Conservation (phyloP, 169 alveolate genomes). For the Cryptosporidium bovis region DNA sequence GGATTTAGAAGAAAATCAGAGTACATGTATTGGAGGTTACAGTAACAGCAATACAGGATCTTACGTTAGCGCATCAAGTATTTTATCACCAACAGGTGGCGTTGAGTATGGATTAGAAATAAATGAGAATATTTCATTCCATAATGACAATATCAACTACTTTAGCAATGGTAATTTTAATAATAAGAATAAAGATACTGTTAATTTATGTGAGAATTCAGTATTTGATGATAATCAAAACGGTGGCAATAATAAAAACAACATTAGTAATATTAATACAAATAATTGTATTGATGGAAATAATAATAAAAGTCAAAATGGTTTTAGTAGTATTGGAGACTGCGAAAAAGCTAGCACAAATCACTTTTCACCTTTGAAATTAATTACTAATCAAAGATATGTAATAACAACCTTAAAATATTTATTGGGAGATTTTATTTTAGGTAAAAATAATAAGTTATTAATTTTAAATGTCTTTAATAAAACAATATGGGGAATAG, state of each 20-base stretch:
- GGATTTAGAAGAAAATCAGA: too few relatives aligned
- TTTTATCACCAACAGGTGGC: too few relatives aligned
- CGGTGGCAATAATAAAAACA: neutral
- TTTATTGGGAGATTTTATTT: slow-evolving; percentile 47
- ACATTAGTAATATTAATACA: neutral
- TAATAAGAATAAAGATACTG: neutral
- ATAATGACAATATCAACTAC: neutral
- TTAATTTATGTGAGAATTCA: neutral
- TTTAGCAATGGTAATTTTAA: neutral
- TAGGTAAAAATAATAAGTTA: neutral
- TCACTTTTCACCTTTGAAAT: slow-evolving; percentile 22
- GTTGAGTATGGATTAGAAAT: too few relatives aligned
- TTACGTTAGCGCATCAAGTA: too few relatives aligned
- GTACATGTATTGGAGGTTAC: too few relatives aligned
- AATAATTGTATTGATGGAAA: neutral
- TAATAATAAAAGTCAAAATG: neutral
- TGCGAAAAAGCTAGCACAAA: neutral
- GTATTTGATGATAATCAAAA: neutral
- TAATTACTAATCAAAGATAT: slow-evolving; percentile 46
- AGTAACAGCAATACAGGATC: too few relatives aligned
- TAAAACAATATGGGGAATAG: slow-evolving; percentile 55
- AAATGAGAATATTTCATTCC: too few relatives aligned
- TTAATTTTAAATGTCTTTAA: slow-evolving; percentile 7
- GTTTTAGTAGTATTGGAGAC: neutral
- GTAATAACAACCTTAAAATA: slow-evolving; percentile 33